Conservation (phyloP, 257 asterid species). For the Cynanchum wilfordii region DNA sequence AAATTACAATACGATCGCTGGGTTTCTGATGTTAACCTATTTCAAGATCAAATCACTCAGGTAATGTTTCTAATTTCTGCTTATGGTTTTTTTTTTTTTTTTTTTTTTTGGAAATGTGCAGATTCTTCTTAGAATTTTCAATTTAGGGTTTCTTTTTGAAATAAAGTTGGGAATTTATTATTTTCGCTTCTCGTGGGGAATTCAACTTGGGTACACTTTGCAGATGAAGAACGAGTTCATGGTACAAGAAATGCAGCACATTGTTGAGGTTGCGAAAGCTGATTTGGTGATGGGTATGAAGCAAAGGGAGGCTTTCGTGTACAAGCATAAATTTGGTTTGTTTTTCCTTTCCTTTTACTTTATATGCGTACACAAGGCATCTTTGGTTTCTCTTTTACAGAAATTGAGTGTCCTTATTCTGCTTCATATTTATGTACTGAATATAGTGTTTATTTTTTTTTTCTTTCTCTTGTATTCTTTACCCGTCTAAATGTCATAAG, state of each 20-base stretch:
- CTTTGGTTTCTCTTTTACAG: not conserved
- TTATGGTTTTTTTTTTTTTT: not conserved
- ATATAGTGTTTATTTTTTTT: no score
- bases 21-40: conserved; percentile 24
- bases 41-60: conserved; percentile 44
- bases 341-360: conserved; percentile 1
- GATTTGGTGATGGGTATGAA: conserved; percentile 48
- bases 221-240: conserved; percentile 32
- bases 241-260: conserved; percentile 51
- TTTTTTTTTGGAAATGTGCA: not conserved
- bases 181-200: not conserved
- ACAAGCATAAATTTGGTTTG: conserved; percentile 61
- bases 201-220: conserved; percentile 9
- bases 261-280: conserved; percentile 39
- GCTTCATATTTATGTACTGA: not conserved
- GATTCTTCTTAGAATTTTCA: conserved; percentile 5
- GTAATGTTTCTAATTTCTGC: conserved; percentile 19
- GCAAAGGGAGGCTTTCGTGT: conserved; percentile 48
- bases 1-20: conserved; percentile 28
- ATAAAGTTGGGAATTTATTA: conserved; percentile 10
- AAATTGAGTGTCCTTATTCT: not conserved
- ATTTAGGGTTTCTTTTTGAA: conserved; percentile 9
- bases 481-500: not conserved
- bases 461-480: not conserved
- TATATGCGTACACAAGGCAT: not conserved